Base-by-base conservation (phyloP, 176 grass and related monocot species). In the Puya raimondii region DNA sequence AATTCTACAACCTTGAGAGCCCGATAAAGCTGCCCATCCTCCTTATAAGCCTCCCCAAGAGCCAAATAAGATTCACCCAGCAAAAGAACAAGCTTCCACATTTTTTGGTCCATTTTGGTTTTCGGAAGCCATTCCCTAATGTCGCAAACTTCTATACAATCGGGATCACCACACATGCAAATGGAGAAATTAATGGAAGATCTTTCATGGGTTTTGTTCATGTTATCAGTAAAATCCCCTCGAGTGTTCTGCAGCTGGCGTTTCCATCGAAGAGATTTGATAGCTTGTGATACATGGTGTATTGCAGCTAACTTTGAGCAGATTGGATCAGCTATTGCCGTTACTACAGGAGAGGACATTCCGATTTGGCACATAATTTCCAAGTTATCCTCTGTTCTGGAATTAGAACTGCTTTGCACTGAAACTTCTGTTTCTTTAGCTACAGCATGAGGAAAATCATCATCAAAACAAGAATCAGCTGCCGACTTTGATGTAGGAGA, bases 51-150 rank as follows among this genome's bases (percentile, higher is more conserved):
- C 67, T 90, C 87, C 33, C 89, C 94, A 16, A 99, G 85, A 67
- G 87, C 85, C 70, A 99, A 84, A 87, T 93, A 99, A 67, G 94
- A 99, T 79, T 99, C 94, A 12, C 94, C 94, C 27, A 99, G 89
- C 81, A 99, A 86, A 66, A 99, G 87, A 88, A 82, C 90, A 80
- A 99, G 81, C 71, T 99, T 99, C 94, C 94, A 99, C 74, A 99
- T 83, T 81, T 90, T 99, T 71, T 80, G 70, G 65, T 99, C 94
- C 85, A 99, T 91, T 90, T 87, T 90, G 3, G 76, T 88, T 84
- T 91, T 99, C 75, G 94, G 89, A 74, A 99, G 75, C 94, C 89
- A 99, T 76, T 99, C 87, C 59, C 89, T 87, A 57, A 99, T 99
- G 23, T 99, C 85, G 23, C 94, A 99, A 70, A 91, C 74, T 83